Conservation (phyloP, 2,329 filamentous ascomycete genomes). For the Phyllosticta paracitricarpa region DNA sequence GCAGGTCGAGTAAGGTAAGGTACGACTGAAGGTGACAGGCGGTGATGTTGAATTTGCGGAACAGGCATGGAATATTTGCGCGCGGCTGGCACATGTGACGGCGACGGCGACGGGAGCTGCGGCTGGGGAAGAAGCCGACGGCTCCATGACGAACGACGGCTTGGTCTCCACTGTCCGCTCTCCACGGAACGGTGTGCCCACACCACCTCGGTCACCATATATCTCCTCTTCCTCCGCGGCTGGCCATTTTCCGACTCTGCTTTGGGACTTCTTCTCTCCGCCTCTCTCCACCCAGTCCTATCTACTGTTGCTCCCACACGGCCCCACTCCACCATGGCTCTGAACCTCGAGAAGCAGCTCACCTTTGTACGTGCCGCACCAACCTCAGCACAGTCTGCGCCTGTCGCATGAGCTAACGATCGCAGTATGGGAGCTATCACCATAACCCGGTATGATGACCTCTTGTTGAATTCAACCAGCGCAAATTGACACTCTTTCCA, state of each 20-base stretch:
- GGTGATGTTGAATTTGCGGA: background rate
- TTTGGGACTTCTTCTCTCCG: slow-evolving; percentile 6
- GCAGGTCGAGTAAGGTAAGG: background rate
- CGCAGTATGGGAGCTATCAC: slow-evolving; percentile 75
- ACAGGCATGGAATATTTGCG: background rate
- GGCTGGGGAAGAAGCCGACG: background rate
- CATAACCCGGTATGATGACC: slow-evolving; percentile 50
- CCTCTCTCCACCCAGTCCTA: slow-evolving; percentile 1
- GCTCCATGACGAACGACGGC: background rate
- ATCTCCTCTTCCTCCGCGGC: background rate
- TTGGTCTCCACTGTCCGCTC: background rate
- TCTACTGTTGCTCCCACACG: background rate
- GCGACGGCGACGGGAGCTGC: background rate
- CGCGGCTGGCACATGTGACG: no score
- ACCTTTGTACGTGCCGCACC: slow-evolving; percentile 56
- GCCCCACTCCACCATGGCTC: slow-evolving; percentile 33
- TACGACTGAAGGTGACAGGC: background rate
- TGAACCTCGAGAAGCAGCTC: slow-evolving; percentile 74
- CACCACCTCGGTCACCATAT: background rate
- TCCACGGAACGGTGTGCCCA: background rate
- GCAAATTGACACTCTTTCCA: slow-evolving; percentile 23
- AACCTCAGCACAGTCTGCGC: background rate
- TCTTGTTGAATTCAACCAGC: slow-evolving; percentile 9
- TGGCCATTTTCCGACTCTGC: background rate
- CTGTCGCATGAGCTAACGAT: background rate